A percentile compares a stretch with the other conserved stretches of the same genome.
Evolutionary conservation across 805 yeast species (phyloP).

Genomic region (Cyberlindnera petersonii): DNA sequence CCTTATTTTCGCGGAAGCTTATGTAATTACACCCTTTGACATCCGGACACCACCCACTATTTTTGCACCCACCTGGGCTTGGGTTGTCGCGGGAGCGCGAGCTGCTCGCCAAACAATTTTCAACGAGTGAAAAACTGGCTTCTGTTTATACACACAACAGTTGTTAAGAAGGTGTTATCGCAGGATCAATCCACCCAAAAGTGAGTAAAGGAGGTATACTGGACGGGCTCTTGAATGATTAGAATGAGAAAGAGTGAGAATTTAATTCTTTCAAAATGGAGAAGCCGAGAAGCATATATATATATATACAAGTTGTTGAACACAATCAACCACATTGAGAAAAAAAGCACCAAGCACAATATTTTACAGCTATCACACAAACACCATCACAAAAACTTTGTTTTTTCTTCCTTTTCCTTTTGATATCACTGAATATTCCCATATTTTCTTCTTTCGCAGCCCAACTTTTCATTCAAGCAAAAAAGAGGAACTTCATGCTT

Average conservation of each 20-base stretch:
- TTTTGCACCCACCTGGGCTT: neutral
- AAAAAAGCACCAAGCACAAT: too few species aligned
- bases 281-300: too few species aligned
- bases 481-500: too few species aligned
- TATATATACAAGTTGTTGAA: too few species aligned
- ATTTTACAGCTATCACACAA: too few species aligned
- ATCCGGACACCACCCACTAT: slow-evolving; percentile 16
- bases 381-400: too few species aligned
- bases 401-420: too few species aligned
- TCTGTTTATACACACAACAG: slow-evolving; percentile 7
- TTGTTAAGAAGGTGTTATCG: slow-evolving; percentile 7
- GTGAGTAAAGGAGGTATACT: slow-evolving; percentile 21
- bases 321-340: too few species aligned
- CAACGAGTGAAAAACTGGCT: slow-evolving; percentile 29
- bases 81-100: slow-evolving; percentile 5
- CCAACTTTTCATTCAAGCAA: too few species aligned
- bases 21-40: slow-evolving; percentile 5
- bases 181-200: slow-evolving; percentile 28
- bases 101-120: slow-evolving; percentile 25
- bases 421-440: too few species aligned
- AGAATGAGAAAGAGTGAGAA: neutral
- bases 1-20: slow-evolving; percentile 1
- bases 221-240: neutral
- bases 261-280: too few species aligned
- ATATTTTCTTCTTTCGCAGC: too few species aligned